Percentiles rank a stretch among this genome's conserved stretches.
Conservation (phyloP, 768 basidiomycete genomes). For the Rhodosporidiobolus sp. region DNA sequence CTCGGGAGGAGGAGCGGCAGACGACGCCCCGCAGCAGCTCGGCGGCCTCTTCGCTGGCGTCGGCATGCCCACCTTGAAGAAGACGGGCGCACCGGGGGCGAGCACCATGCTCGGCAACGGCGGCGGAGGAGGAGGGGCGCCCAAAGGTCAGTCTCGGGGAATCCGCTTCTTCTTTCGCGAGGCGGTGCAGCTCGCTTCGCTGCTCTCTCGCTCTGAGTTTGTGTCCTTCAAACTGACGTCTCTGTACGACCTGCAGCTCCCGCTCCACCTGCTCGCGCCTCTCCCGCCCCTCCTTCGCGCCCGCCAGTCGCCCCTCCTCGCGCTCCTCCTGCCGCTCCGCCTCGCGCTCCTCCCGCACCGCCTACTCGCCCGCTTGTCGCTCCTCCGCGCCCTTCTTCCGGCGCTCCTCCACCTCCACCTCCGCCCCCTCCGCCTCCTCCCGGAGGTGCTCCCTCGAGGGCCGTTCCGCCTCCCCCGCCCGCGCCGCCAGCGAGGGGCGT, state of each 20-base stretch:
- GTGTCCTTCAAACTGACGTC: too few relatives aligned
- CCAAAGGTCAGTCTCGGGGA: too few relatives aligned
- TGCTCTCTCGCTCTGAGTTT: too few relatives aligned
- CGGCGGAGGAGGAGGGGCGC: neutral
- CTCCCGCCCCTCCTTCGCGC: neutral
- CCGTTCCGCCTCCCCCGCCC: neutral
- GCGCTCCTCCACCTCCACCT: conserved; percentile 1
- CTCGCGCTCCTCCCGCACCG: conserved; percentile 4
- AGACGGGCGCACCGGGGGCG: conserved; percentile 29
- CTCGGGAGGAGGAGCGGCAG: neutral
- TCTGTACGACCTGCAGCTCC: neutral
- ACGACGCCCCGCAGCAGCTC: conserved; percentile 14
- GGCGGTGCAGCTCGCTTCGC: too few relatives aligned
- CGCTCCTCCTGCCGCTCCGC: conserved; percentile 1
- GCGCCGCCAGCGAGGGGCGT: neutral
- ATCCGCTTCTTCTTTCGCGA: neutral
- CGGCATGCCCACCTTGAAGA: conserved; percentile 40
- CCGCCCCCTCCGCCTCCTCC: conserved; percentile 3
- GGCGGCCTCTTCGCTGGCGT: conserved; percentile 41
- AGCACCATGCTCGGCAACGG: conserved; percentile 4
- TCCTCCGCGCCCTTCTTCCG: neutral
- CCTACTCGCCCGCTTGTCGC: conserved; percentile 14
- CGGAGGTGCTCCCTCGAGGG: neutral
- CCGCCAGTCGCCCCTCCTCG: conserved; percentile 9
- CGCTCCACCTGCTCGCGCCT: conserved; percentile 19